Conservation (phyloP, 202 grass and related monocot species). For the Digitaria exilis region DNA sequence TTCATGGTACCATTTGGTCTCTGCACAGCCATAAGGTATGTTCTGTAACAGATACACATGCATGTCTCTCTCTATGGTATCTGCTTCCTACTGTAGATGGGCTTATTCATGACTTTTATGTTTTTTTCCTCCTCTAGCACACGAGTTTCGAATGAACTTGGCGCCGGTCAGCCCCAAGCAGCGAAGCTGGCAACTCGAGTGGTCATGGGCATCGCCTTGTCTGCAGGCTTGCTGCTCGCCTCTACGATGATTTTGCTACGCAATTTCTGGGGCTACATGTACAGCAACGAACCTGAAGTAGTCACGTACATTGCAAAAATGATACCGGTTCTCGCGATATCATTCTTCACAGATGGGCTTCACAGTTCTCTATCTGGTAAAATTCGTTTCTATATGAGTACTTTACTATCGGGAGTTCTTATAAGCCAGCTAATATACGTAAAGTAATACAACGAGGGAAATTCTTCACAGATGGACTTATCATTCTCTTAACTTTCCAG, state of each 20-base stretch:
- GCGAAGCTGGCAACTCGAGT: slow-evolving; percentile 57
- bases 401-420: no score
- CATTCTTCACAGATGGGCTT: slow-evolving; percentile 66
- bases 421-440: no score
- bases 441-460: background rate
- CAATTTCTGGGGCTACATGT: slow-evolving; percentile 67
- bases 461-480: background rate
- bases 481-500: slow-evolving; percentile 10
- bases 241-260: slow-evolving; percentile 48
- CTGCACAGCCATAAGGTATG: background rate
- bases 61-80: background rate
- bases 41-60: background rate
- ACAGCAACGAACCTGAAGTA: slow-evolving; percentile 67
- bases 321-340: slow-evolving; percentile 60
- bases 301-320: slow-evolving; percentile 63
- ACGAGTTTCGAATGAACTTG: slow-evolving; percentile 75
- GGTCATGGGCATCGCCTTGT: slow-evolving; percentile 53
- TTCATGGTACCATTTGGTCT: slow-evolving; percentile 11
- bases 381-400: background rate
- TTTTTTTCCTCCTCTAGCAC: slow-evolving; percentile 29
- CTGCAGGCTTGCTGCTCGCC: slow-evolving; percentile 41
- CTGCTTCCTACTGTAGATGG: background rate
- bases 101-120: background rate
- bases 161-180: slow-evolving; percentile 52
- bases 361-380: slow-evolving; percentile 77